Conservation (phyloP, 202 grass and related monocot genomes). For the Carex arenaria region DNA sequence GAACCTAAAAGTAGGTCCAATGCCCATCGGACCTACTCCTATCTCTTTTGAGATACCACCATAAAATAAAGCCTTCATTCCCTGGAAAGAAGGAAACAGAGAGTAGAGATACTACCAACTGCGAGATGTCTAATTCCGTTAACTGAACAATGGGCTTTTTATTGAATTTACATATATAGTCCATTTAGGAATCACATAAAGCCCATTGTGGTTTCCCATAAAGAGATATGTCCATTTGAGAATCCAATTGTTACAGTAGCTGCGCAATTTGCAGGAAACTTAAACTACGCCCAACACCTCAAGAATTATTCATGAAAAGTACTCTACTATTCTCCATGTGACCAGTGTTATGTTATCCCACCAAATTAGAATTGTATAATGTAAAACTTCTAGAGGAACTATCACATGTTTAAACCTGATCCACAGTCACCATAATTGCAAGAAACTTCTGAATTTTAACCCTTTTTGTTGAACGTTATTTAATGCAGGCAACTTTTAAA, state of each 20-base stretch:
- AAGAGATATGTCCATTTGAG: background rate
- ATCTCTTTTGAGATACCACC: background rate
- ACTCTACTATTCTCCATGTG: background rate
- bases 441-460: conserved; percentile 9
- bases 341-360: background rate
- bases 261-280: conserved; percentile 14
- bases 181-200: conserved; percentile 5
- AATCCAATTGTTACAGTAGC: background rate
- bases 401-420: background rate
- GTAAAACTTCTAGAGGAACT: background rate
- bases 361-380: background rate
- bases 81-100: background rate
- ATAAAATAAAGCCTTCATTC: background rate
- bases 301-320: background rate
- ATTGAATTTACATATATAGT: background rate
- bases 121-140: background rate
- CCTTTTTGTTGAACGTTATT: background rate
- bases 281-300: background rate
- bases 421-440: background rate
- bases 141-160: conserved; percentile 11
- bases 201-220: conserved; percentile 14
- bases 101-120: background rate
- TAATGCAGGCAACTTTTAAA: conserved; percentile 7
- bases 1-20: too few relatives aligned
- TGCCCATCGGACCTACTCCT: too few relatives aligned